Percentiles rank a stretch among this genome's conserved stretches.
Conservation (phyloP, 768 basidiomycete species). For the Hypsizygus marmoreus region DNA sequence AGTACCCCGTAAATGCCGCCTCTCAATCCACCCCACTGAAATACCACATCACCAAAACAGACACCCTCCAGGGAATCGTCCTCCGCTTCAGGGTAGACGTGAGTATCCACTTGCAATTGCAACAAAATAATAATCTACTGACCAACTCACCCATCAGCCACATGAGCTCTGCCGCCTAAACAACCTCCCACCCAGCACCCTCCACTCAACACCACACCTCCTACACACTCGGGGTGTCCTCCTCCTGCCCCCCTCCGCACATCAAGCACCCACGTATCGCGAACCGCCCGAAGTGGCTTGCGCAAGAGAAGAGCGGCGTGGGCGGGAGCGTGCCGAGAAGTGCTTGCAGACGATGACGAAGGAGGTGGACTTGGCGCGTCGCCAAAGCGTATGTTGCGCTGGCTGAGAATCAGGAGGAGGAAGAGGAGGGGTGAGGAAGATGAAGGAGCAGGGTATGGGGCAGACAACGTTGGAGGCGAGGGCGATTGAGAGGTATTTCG, state of each 20-base stretch:
- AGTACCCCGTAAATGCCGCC: background rate
- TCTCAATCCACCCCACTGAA: slow-evolving; percentile 25
- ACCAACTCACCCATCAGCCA: slow-evolving; percentile 38
- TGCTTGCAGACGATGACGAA: slow-evolving; percentile 66
- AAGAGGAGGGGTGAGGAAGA: too few species aligned
- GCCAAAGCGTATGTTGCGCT: slow-evolving; percentile 72
- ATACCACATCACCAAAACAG: slow-evolving; percentile 56
- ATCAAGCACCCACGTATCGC: slow-evolving; percentile 22
- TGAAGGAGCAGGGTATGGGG: slow-evolving; percentile 23
- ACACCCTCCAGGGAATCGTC: slow-evolving; percentile 68
- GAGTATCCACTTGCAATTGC: slow-evolving; percentile 26
- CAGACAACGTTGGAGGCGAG: slow-evolving; percentile 40
- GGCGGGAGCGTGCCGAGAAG: slow-evolving; percentile 58
- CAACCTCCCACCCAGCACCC: slow-evolving; percentile 61
- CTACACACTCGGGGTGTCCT: slow-evolving; percentile 68
- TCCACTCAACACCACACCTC: slow-evolving; percentile 72
- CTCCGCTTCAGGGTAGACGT: slow-evolving; percentile 65
- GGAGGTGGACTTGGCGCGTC: slow-evolving; percentile 66
- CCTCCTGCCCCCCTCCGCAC: slow-evolving; percentile 49
- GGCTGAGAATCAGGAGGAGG: slow-evolving; percentile 46
- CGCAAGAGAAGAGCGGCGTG: slow-evolving; percentile 43
- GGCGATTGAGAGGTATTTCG: slow-evolving; percentile 62
- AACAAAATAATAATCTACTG: background rate
- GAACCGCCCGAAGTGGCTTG: slow-evolving; percentile 28
- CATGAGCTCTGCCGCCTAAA: slow-evolving; percentile 67